Evolutionary conservation across 805 yeast genomes (phyloP).

Genomic region (Lipomyces chichibuensis): DNA sequence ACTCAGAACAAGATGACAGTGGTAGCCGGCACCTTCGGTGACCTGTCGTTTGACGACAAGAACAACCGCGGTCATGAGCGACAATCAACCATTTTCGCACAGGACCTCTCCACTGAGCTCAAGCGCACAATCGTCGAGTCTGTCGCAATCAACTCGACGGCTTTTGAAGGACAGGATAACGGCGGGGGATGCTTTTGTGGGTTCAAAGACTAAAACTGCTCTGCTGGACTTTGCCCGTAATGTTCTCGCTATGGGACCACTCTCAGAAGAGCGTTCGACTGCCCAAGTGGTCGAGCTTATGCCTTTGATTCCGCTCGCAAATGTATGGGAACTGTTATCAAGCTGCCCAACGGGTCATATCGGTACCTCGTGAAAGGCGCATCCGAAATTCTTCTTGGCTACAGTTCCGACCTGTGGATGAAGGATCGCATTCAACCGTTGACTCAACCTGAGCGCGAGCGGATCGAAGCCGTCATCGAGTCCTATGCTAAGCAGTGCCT

Average conservation of each 20-base stretch:
- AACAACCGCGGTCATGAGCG: not conserved
- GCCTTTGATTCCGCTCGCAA: constrained; percentile 92
- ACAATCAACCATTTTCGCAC: not conserved
- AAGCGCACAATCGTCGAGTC: constrained; percentile 49
- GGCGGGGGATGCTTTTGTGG: constrained; percentile 67
- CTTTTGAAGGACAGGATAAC: constrained; percentile 58
- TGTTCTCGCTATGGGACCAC: constrained; percentile 51
- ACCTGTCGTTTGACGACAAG: constrained; percentile 45
- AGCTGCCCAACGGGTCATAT: constrained; percentile 49
- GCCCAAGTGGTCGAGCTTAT: constrained; percentile 63
- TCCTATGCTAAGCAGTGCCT: constrained; percentile 74
- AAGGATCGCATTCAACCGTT: not conserved
- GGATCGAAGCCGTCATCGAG: constrained; percentile 48
- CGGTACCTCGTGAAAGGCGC: constrained; percentile 87
- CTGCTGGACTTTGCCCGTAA: constrained; percentile 66
- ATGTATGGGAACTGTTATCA: constrained; percentile 82
- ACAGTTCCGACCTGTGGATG: not conserved
- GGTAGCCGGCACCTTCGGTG: constrained; percentile 53
- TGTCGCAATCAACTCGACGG: constrained; percentile 79
- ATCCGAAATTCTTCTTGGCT: constrained; percentile 69
- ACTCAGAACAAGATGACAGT: constrained; percentile 82
- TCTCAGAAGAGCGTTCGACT: constrained; percentile 54
- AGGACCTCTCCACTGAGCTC: not conserved
- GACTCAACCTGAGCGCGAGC: constrained; percentile 39
- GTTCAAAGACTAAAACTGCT: constrained; percentile 93